Evolutionary conservation across 345 rosid species (phyloP).

Genomic region (sweet orange (Citrus sinensis)): DVS_A1.0 CM039164.1:25756001-25756500

Average conservation of each 20-base stretch:
- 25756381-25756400: background rate
- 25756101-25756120: background rate
- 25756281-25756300: background rate
- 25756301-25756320: background rate
- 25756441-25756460: background rate
- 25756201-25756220: too few relatives aligned
- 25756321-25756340: background rate
- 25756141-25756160: background rate
- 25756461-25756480: background rate
- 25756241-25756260: background rate
- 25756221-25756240: too few relatives aligned
- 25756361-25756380: conserved; percentile 1
- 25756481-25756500: background rate
- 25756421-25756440: background rate
- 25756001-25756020: background rate
- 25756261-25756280: background rate
- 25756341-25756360: background rate
- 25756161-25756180: background rate
- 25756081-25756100: conserved; percentile 24
- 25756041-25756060: background rate
- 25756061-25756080: conserved; percentile 40
- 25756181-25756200: background rate
- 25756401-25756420: background rate
- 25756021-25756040: background rate
- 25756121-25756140: background rate